Evolutionary conservation across 129 eudicot genomes (phyloP).

Genomic region (Escallonia rubra): DNA sequence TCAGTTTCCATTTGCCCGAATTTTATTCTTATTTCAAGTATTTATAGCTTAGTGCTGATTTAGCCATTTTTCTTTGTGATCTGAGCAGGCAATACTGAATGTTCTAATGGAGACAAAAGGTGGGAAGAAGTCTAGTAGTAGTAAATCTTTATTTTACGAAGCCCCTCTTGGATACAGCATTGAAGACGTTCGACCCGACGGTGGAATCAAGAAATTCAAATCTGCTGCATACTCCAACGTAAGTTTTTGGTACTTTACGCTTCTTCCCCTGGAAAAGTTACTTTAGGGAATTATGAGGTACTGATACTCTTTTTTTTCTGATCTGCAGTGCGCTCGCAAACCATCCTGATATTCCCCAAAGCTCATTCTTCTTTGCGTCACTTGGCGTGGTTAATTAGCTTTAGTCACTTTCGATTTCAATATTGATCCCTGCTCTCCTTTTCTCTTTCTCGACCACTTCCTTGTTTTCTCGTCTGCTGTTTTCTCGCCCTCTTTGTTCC

Average conservation of each 20-base stretch:
- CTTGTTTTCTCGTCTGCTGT: neutral
- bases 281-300: neutral
- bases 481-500: slow-evolving; percentile 11
- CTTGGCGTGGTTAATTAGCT: slow-evolving; percentile 38
- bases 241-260: slow-evolving; percentile 8
- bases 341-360: slow-evolving; percentile 76
- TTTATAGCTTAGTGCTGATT: neutral
- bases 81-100: slow-evolving; percentile 40
- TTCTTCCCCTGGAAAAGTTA: neutral
- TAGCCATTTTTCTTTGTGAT: neutral
- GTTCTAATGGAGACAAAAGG: slow-evolving; percentile 92
- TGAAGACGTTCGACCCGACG: slow-evolving; percentile 99
- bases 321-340: slow-evolving; percentile 95
- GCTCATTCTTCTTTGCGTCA: slow-evolving; percentile 26
- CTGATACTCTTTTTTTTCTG: slow-evolving; percentile 8
- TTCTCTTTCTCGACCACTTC: slow-evolving; percentile 39
- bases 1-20: too few species aligned
- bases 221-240: slow-evolving; percentile 99
- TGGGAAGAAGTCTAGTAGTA: slow-evolving; percentile 87
- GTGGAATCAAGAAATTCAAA: slow-evolving; percentile 91
- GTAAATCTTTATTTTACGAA: slow-evolving; percentile 64
- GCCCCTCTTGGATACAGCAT: slow-evolving; percentile 98
- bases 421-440: slow-evolving; percentile 42
- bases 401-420: slow-evolving; percentile 24
- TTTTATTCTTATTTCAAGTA: neutral